These are phyloP conservation scores for Eucalyptus decipiens DNA, from an alignment of 345 rosid species.

Conservation along the genomic window DNA sequence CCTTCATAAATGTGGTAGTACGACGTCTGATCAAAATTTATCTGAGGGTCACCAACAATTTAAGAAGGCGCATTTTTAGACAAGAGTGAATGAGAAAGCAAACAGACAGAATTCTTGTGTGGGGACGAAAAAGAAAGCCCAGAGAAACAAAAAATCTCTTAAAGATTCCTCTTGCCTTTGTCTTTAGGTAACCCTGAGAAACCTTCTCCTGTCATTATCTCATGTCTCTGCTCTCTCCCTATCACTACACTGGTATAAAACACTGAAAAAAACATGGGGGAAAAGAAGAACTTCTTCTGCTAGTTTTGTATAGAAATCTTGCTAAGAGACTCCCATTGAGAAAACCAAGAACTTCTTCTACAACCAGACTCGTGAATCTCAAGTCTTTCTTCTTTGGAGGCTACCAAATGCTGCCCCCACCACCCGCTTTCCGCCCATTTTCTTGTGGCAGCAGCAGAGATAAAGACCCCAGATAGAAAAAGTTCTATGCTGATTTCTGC, in stretches of 20 bases:
- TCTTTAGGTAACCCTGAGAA: background rate
- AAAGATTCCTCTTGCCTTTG: background rate
- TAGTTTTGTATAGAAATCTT: slow-evolving; percentile 1
- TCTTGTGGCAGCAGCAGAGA: slow-evolving; percentile 1
- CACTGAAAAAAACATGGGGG: background rate
- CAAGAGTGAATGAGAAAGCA: background rate
- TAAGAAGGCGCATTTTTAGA: background rate
- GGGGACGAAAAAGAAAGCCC: background rate
- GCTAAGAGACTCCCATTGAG: slow-evolving; percentile 36
- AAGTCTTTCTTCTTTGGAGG: slow-evolving; percentile 35
- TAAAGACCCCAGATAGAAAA: background rate
- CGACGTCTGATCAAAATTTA: background rate
- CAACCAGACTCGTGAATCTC: slow-evolving; percentile 29
- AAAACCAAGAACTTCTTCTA: slow-evolving; percentile 41
- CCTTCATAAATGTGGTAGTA: background rate
- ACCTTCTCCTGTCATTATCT: background rate
- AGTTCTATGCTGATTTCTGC: background rate
- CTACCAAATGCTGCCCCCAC: slow-evolving; percentile 26
- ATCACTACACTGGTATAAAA: background rate
- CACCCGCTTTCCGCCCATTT: slow-evolving; percentile 1
- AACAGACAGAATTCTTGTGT: background rate
- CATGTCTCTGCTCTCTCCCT: slow-evolving; percentile 4
- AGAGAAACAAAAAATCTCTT: background rate
- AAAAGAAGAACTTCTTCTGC: background rate
- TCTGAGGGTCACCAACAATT: background rate